A percentile compares a stretch with the other conserved stretches of the same genome.
Conservation (phyloP, 176 grass and related monocot genomes). For the Areca catechu region DNA sequence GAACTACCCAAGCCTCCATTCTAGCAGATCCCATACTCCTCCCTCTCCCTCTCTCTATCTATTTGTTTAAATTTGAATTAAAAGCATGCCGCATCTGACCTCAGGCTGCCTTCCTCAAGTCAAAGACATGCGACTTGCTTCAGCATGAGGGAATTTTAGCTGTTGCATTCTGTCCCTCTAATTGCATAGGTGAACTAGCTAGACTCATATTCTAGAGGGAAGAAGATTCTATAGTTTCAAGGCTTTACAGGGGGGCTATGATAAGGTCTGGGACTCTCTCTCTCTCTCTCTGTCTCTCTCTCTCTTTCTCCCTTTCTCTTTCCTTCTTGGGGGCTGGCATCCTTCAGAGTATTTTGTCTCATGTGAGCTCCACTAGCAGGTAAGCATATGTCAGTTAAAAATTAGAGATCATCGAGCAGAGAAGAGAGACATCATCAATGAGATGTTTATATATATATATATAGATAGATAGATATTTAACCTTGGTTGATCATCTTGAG, state of each 20-base stretch:
- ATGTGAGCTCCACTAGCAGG: constrained; percentile 34
- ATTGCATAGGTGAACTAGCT: constrained; percentile 12
- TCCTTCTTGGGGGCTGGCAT: constrained; percentile 1
- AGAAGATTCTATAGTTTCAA: constrained; percentile 24
- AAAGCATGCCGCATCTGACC: constrained; percentile 1
- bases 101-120: constrained; percentile 3
- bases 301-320: too few relatives aligned
- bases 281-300: neutral
- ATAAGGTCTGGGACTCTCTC: constrained; percentile 4
- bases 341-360: constrained; percentile 25
- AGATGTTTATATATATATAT: constrained; percentile 14
- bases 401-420: neutral
- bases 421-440: constrained; percentile 1
- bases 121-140: constrained; percentile 16
- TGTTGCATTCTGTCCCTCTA: constrained; percentile 8
- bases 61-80: constrained; percentile 8
- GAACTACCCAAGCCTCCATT: constrained; percentile 7
- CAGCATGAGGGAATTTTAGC: neutral
- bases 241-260: constrained; percentile 1
- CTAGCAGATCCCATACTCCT: constrained; percentile 22
- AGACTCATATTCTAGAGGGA: neutral
- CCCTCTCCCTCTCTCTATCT: neutral
- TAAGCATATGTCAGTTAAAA: constrained; percentile 30
- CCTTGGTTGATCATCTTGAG: constrained; percentile 10
- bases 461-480: too few relatives aligned